Percentiles rank a stretch among this genome's conserved stretches.
Conservation (phyloP, 768 basidiomycete species). For the Rhodotorula graminis region DNA sequence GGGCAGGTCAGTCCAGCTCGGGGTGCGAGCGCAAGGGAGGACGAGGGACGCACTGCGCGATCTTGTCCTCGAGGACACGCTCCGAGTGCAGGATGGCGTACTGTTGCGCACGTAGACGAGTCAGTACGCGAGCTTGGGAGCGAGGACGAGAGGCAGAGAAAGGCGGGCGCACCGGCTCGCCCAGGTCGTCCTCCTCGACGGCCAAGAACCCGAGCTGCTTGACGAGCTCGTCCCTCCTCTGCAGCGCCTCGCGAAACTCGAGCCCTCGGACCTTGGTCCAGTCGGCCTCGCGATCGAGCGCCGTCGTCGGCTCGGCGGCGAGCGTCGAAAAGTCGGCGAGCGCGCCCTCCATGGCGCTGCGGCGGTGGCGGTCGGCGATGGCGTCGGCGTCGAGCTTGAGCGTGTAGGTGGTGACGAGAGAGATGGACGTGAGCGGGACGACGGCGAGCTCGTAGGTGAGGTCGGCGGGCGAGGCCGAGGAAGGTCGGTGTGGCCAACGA, state of each 20-base stretch:
- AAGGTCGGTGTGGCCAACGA: constrained; percentile 63
- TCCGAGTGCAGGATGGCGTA: constrained; percentile 70
- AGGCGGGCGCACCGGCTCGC: constrained; percentile 61
- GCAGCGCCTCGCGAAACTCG: constrained; percentile 82
- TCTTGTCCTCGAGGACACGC: constrained; percentile 66
- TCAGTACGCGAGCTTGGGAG: constrained; percentile 10
- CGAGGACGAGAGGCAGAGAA: too few relatives aligned
- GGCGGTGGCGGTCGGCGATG: constrained; percentile 64
- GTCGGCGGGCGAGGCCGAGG: constrained; percentile 49
- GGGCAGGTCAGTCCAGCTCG: not conserved
- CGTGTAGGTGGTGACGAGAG: constrained; percentile 63
- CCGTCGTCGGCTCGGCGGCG: constrained; percentile 41
- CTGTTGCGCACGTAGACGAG: constrained; percentile 50
- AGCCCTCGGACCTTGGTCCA: constrained; percentile 78
- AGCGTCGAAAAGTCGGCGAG: constrained; percentile 52
- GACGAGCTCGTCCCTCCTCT: constrained; percentile 55
- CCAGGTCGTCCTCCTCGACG: constrained; percentile 53
- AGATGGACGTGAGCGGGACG: constrained; percentile 68
- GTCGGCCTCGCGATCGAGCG: constrained; percentile 60
- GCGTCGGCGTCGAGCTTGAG: constrained; percentile 71
- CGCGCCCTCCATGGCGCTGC: constrained; percentile 60
- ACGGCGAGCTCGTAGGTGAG: constrained; percentile 63
- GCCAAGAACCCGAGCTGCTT: constrained; percentile 50
- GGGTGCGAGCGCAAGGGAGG: not conserved
- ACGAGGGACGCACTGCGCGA: constrained; percentile 50